A percentile compares a stretch with the other conserved stretches of the same genome.
Conservation (phyloP, 352 stramenopile genomes). For the Phytopythium aichiense region DNA sequence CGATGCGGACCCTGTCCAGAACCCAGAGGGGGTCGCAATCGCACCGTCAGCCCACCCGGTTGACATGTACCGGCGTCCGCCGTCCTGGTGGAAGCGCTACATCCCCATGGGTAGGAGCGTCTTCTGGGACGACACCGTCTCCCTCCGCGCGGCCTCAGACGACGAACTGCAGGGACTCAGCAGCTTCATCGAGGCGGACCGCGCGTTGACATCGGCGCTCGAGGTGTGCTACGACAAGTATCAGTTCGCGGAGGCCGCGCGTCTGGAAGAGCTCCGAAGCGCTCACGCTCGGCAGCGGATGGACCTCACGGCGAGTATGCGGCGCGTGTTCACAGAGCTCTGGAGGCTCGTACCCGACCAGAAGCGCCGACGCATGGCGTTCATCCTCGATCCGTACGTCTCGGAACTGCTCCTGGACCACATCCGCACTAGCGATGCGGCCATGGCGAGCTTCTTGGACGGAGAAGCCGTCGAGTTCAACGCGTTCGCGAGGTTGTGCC, state of each 20-base stretch:
- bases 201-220: constrained; percentile 37
- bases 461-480: constrained; percentile 47
- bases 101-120: constrained; percentile 52
- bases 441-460: constrained; percentile 12
- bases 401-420: constrained; percentile 51
- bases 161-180: constrained; percentile 37
- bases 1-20: background rate
- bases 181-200: constrained; percentile 41
- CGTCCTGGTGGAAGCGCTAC: constrained; percentile 55
- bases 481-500: constrained; percentile 51
- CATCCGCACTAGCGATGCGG: constrained; percentile 16
- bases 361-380: constrained; percentile 41
- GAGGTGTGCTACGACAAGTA: constrained; percentile 77
- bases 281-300: constrained; percentile 28
- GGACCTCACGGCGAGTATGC: constrained; percentile 37
- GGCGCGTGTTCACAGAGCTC: constrained; percentile 42
- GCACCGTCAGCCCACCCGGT: constrained; percentile 27
- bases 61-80: constrained; percentile 34
- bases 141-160: constrained; percentile 48
- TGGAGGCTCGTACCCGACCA: constrained; percentile 52
- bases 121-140: constrained; percentile 73
- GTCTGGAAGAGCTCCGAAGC: constrained; percentile 67
- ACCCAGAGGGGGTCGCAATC: constrained; percentile 18
- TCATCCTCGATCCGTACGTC: constrained; percentile 63
- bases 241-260: constrained; percentile 68